Conservation (phyloP, 2,329 filamentous ascomycete genomes). For the Neonectria hederae region DNA sequence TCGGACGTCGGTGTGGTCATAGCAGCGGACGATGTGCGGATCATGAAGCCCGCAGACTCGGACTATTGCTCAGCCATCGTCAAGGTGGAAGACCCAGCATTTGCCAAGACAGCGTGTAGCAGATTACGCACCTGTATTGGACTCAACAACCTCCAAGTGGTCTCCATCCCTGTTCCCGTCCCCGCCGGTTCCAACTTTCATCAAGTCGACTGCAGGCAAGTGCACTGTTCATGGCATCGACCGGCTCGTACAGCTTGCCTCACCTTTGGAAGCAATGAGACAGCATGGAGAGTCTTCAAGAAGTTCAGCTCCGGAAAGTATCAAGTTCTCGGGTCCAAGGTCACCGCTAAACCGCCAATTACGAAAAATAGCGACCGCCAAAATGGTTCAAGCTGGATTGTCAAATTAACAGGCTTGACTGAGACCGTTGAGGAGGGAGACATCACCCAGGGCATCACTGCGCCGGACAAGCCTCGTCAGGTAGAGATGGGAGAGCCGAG, state of each 20-base stretch:
- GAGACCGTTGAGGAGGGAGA: slow-evolving; percentile 3
- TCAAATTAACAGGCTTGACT: slow-evolving; percentile 12
- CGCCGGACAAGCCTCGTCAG: background rate
- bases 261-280: slow-evolving; percentile 36
- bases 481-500: slow-evolving; percentile 23
- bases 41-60: background rate
- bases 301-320: slow-evolving; percentile 38
- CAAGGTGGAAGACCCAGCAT: slow-evolving; percentile 16
- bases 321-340: slow-evolving; percentile 33
- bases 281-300: slow-evolving; percentile 33
- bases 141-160: background rate
- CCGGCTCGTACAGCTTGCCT: slow-evolving; percentile 42
- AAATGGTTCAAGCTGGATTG: background rate
- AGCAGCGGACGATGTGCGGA: background rate
- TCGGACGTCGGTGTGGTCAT: background rate
- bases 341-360: slow-evolving; percentile 20
- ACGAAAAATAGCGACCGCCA: background rate
- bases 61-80: slow-evolving; percentile 5
- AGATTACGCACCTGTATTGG: background rate
- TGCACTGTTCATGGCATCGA: slow-evolving; percentile 51
- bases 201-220: slow-evolving; percentile 47
- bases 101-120: slow-evolving; percentile 9
- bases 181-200: slow-evolving; percentile 39
- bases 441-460: slow-evolving; percentile 12
- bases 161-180: slow-evolving; percentile 27